Base-by-base conservation (phyloP, 768 basidiomycete genomes). In the Serendipita sp. region DNA sequence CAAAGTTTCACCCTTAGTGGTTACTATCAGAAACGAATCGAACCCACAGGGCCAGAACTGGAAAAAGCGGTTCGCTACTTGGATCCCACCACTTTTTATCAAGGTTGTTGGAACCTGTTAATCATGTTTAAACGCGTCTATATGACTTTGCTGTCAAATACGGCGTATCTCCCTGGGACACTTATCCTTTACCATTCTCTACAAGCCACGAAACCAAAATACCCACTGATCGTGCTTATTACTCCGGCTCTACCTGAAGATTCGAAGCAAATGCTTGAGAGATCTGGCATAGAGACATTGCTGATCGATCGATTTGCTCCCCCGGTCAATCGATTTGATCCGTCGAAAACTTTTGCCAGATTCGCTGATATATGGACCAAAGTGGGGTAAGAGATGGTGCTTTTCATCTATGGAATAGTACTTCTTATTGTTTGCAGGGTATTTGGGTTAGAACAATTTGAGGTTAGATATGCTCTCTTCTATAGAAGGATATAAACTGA, bases 141-240 rank as follows among this genome's bases (percentile, higher is more conserved):
- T 77, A 84, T 81, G 35, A 91, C 90, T 15, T 77, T 95, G 65
- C 77, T 94, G 69, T 92, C 92, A 45, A 84, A 82, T 67, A 73
- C 75, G 15, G 74, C 72, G 53, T 86, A 86, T 71, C 74, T 86
- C 32, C 74, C 82, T 67, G 86, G 85, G 11, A 75, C 82, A 10
- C 77, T 89, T 48, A 83, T 87, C 16, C 73, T 89, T 16, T 73
- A 83, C 66, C 71, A 83, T 65, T 79, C 82, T 34, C 76, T 89
- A 51, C 76, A 75, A 45, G 65, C 76, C 11, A 81, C 83, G 38
- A 73, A 78, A 15, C 84, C 86, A 15, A 77, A 77, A 66, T 92
- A 90, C 73, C 84, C 88, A n/a, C 77, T 93, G 16, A 78, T 92
- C 48, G 87, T 86, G 44, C 88, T 92, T 84, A 80, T 81, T 44